A percentile compares a stretch with the other conserved stretches of the same genome.
Evolutionary conservation across 1,284 basidiomycete species (phyloP).

Genomic region (Heterobasidion occidentale): DNA sequence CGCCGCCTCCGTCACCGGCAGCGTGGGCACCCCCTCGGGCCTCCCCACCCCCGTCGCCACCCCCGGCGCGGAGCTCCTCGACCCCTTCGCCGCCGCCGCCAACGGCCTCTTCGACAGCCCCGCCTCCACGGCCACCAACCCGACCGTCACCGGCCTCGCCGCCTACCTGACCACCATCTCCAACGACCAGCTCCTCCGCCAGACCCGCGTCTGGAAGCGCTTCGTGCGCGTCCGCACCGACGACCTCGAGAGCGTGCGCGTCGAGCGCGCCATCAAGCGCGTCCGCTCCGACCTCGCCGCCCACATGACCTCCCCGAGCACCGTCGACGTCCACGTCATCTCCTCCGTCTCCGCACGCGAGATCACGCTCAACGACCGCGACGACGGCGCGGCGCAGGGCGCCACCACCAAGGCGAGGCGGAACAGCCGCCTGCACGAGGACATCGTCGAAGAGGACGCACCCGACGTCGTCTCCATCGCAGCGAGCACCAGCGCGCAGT

Average conservation of each 20-base stretch:
- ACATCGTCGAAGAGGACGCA: background rate
- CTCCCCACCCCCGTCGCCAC: slow-evolving; percentile 40
- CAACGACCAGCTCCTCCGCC: slow-evolving; percentile 55
- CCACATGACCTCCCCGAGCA: slow-evolving; percentile 34
- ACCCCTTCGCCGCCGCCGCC: slow-evolving; percentile 40
- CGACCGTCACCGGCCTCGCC: slow-evolving; percentile 61
- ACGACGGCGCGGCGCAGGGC: background rate
- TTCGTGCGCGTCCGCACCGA: slow-evolving; percentile 80
- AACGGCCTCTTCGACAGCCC: slow-evolving; percentile 3
- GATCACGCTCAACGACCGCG: background rate
- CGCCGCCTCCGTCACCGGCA: slow-evolving; percentile 18
- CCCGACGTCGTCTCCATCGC: slow-evolving; percentile 1
- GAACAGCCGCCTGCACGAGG: slow-evolving; percentile 1
- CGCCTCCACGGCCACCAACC: slow-evolving; percentile 25
- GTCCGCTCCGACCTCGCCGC: slow-evolving; percentile 79
- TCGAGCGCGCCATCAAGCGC: slow-evolving; percentile 82
- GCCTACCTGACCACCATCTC: slow-evolving; percentile 74
- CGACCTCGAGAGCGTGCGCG: slow-evolving; percentile 78
- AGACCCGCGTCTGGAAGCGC: slow-evolving; percentile 72
- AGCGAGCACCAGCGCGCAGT: slow-evolving; percentile 1
- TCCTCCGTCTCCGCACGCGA: slow-evolving; percentile 6
- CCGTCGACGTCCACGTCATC: slow-evolving; percentile 14
- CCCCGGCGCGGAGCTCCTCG: slow-evolving; percentile 45
- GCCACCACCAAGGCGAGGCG: background rate
- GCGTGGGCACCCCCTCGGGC: slow-evolving; percentile 24